Conservation (phyloP, 2,329 filamentous ascomycete species). For the Niveomyces coronatus region DNA sequence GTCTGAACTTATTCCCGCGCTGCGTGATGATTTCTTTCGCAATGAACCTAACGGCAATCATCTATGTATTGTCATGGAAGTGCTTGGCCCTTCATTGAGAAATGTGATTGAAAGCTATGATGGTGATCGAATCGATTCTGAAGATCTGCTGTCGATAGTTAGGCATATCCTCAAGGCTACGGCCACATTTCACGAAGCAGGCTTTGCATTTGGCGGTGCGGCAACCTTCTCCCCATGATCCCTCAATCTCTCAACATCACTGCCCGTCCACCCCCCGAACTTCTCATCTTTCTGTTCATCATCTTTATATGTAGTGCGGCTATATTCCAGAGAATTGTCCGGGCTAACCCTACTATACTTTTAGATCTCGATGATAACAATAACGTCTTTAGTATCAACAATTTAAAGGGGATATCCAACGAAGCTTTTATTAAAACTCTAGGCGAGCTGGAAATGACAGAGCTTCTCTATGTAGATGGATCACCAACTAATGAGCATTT, state of each 20-base stretch:
- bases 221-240: not conserved
- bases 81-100: conserved; percentile 21
- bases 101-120: conserved; percentile 15
- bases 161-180: conserved; percentile 19
- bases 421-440: not conserved
- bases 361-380: not conserved
- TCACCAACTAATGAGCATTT: not conserved
- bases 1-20: not conserved
- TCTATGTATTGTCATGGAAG: conserved; percentile 23
- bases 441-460: not conserved
- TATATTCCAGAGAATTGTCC: no score
- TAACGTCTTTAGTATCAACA: not conserved
- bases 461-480: not conserved
- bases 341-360: not conserved
- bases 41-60: conserved; percentile 20
- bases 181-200: conserved; percentile 18
- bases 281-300: no score
- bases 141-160: conserved; percentile 18
- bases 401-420: not conserved
- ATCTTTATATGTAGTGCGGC: no score
- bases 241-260: no score
- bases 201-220: conserved; percentile 22
- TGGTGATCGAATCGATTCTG: conserved; percentile 15
- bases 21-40: conserved; percentile 9
- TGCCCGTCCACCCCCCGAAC: no score